Percentiles rank a stretch among this genome's conserved stretches.
These are phyloP conservation scores for Eutypa lata DNA, from an alignment of 2,329 filamentous ascomycete genomes.

Conservation along the genomic window DNA sequence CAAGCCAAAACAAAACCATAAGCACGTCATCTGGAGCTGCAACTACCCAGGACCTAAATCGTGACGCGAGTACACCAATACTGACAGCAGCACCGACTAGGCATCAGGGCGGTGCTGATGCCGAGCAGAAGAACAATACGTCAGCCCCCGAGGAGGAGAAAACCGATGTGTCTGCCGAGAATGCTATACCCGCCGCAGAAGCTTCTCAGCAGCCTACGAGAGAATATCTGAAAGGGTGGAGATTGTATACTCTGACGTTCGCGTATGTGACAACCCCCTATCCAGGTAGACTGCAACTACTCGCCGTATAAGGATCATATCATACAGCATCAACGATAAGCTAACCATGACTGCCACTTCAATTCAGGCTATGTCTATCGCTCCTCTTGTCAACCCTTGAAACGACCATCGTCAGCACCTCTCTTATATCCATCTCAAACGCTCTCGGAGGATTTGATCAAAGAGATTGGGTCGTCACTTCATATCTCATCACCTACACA, in stretches of 20 bases:
- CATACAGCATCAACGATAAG: background rate
- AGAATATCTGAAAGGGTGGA: constrained; percentile 13
- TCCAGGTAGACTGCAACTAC: too few species aligned
- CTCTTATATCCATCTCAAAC: constrained; percentile 42
- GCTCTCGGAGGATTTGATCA: constrained; percentile 19
- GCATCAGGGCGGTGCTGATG: too few species aligned
- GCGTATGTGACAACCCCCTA: constrained; percentile 7
- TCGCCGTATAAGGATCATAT: too few species aligned
- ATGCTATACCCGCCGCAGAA: background rate
- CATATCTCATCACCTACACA: constrained; percentile 48
- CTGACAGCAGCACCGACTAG: too few species aligned
- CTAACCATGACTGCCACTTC: background rate
- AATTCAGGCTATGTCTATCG: constrained; percentile 15
- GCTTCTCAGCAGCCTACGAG: constrained; percentile 2
- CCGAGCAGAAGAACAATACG: too few species aligned
- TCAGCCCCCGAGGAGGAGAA: too few species aligned
- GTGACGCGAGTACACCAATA: too few species aligned
- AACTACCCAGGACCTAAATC: too few species aligned
- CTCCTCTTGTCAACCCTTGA: constrained; percentile 45
- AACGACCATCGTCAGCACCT: constrained; percentile 49
- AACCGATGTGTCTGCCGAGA: too few species aligned
- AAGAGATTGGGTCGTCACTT: constrained; percentile 40
- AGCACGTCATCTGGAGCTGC: too few species aligned
- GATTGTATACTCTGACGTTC: constrained; percentile 10
- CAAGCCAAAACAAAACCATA: too few species aligned